A percentile compares a stretch with the other conserved stretches of the same genome.
Conservation (phyloP, 2,329 filamentous ascomycete species). For the Emmonsia crescens region DNA sequence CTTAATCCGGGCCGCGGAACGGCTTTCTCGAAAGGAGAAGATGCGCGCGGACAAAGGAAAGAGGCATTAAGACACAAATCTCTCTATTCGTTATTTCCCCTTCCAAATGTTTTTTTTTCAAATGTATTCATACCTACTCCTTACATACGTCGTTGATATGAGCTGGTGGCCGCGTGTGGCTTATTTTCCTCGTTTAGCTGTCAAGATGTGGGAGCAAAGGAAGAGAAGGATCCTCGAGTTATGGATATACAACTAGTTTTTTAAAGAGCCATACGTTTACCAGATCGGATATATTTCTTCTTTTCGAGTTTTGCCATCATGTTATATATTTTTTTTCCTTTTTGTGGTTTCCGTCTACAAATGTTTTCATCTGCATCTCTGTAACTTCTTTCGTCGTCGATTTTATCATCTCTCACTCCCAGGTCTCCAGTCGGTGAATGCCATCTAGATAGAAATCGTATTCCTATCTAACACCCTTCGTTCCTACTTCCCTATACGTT, state of each 20-base stretch:
- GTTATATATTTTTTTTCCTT: neutral
- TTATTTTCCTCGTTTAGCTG: neutral
- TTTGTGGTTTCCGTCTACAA: neutral
- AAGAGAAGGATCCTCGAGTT: neutral
- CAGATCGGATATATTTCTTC: neutral
- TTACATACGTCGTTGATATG: neutral
- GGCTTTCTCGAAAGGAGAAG: slow-evolving; percentile 45
- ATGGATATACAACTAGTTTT: neutral
- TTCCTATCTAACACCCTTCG: neutral
- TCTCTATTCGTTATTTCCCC: neutral
- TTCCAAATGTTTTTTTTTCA: neutral
- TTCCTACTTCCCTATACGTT: neutral
- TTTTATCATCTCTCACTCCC: neutral
- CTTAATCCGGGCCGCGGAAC: slow-evolving; percentile 44
- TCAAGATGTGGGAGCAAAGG: neutral
- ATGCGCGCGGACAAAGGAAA: slow-evolving; percentile 29
- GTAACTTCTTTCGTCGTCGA: neutral
- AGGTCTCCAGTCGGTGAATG: neutral
- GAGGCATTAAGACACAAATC: slow-evolving; percentile 20
- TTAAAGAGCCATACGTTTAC: neutral
- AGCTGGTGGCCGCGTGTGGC: neutral
- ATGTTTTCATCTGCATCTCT: neutral
- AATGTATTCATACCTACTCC: neutral
- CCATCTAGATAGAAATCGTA: neutral
- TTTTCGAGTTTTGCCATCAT: neutral